Evolutionary conservation across 2,329 filamentous ascomycete genomes (phyloP).

Genomic region (Ophiostoma ips): DNA sequence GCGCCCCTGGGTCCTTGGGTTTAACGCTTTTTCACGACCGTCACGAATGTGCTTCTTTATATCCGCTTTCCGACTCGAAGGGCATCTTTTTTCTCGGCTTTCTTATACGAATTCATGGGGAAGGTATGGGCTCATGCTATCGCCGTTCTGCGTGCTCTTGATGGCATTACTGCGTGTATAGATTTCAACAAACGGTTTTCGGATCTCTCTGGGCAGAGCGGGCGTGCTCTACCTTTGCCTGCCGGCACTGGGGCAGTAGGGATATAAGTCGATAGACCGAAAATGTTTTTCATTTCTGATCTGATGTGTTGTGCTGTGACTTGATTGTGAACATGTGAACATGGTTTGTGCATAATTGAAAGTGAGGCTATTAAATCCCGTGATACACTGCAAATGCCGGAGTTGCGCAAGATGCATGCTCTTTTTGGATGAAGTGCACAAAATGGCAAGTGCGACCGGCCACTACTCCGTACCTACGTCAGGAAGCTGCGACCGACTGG

Average conservation of each 20-base stretch:
- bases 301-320: too few relatives aligned
- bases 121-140: constrained; percentile 19
- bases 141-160: constrained; percentile 20
- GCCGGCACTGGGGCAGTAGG: not conserved
- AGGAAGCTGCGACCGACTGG: not conserved
- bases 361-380: too few relatives aligned
- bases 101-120: constrained; percentile 17
- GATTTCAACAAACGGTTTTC: constrained; percentile 56
- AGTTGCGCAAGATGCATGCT: not conserved
- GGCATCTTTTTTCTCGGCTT: constrained; percentile 21
- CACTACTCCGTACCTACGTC: too few relatives aligned
- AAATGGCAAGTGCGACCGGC: too few relatives aligned
- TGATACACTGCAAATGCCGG: too few relatives aligned
- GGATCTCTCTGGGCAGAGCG: constrained; percentile 27
- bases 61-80: constrained; percentile 18
- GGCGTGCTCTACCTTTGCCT: not conserved
- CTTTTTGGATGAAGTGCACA: too few relatives aligned
- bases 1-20: constrained; percentile 19
- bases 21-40: constrained; percentile 23
- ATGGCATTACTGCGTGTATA: constrained; percentile 28
- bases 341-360: too few relatives aligned
- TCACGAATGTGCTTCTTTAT: constrained; percentile 27
- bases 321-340: too few relatives aligned
- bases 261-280: not conserved
- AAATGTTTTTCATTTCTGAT: too few relatives aligned